Evolutionary conservation across 352 stramenopile genomes (phyloP).

Genomic region (Phytophthora aleatoria): DNA sequence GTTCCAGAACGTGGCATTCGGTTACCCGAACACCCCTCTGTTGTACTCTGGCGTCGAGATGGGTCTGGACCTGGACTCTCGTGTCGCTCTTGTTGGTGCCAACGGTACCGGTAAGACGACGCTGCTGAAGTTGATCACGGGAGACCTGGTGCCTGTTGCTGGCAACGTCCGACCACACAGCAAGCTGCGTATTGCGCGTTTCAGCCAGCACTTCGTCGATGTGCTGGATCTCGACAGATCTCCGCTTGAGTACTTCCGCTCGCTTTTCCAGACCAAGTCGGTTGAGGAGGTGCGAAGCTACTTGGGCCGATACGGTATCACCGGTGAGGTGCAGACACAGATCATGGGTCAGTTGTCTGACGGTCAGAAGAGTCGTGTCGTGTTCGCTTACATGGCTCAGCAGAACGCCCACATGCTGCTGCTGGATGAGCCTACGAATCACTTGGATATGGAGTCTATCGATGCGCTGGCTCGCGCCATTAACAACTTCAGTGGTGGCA

Average conservation of each 20-base stretch:
- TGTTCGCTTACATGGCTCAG: conserved; percentile 98
- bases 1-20: conserved; percentile 98
- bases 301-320: conserved; percentile 96
- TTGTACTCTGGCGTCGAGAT: conserved; percentile 95
- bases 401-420: conserved; percentile 97
- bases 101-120: conserved; percentile 98
- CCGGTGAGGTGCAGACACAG: conserved; percentile 95
- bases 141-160: conserved; percentile 92
- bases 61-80: conserved; percentile 96
- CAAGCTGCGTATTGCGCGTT: conserved; percentile 96
- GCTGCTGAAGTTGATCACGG: conserved; percentile 98
- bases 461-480: conserved; percentile 97
- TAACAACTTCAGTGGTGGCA: conserved; percentile 97
- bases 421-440: conserved; percentile 91
- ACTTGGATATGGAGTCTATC: conserved; percentile 96
- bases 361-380: conserved; percentile 96
- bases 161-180: conserved; percentile 96
- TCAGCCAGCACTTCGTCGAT: conserved; percentile 99
- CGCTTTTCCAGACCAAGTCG: conserved; percentile 92
- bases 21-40: conserved; percentile 91
- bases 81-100: conserved; percentile 96
- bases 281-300: conserved; percentile 96
- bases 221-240: conserved; percentile 95
- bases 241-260: conserved; percentile 97
- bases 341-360: conserved; percentile 96